Base-by-base conservation (phyloP, 768 basidiomycete genomes). In the Aureoboletus auriporus region DNA sequence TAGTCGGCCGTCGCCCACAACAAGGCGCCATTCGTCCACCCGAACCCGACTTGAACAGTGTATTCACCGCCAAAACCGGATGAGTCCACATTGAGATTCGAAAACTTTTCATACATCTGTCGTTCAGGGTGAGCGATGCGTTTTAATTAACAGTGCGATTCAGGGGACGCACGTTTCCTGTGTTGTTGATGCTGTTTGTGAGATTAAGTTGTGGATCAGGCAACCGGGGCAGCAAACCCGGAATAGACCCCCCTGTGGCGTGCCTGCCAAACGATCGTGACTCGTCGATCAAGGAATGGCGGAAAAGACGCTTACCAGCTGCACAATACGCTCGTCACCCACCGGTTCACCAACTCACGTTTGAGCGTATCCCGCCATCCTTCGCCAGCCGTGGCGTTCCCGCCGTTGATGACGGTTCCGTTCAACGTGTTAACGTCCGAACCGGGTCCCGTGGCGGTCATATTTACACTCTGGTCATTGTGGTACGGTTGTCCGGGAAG, bases 91-190 rank as follows among this genome's bases (percentile, higher is more conserved):
- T 95, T 83, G 9, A 80, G 62, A 36, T 76, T 78, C 4, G 89
- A 91, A 70, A 93, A 93, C 66, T 93, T 90, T 66, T 92, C 90
- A 53, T 83, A 93, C 87, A 92, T 91, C 84, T 91, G 20, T 23
- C 20, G 20, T 23, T 23, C 20, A 23, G 20, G 20, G 20, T 33
- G 33, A 33, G 14, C 8, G 3, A 33, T 13, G 4, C 5, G 33
- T 12, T 12, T 33, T 3, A 33, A 6, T 33, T 6, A 23, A 23
- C 20, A 2, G 20, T 13, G 33, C 14, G 10, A 6, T 6, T 33
- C 12, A 14, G 33, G 3, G 12, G 16, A 73, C 85, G 49, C 59
- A 88, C 87, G 53, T 88, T 87, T 5, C 88, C 88, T 7, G 77
- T 84, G 65, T 87, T 87, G 59, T 70, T 75, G 33, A 77, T 57